A percentile compares a stretch with the other conserved stretches of the same genome.
Evolutionary conservation across 192 early-diverging fungal species (phyloP).

Genomic region (Linnemannia hyalina): DNA sequence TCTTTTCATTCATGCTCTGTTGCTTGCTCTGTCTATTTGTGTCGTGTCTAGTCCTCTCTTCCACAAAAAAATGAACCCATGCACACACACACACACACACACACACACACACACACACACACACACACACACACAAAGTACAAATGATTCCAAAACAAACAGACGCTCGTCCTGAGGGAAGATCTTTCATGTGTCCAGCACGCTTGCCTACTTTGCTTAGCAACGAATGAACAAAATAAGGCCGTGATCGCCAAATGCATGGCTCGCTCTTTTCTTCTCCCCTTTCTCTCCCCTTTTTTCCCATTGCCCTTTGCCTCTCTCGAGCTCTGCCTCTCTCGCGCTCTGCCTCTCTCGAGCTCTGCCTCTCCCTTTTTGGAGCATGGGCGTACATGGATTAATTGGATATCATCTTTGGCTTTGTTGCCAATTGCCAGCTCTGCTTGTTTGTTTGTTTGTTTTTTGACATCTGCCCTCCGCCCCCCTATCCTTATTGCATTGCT

Average conservation of each 20-base stretch:
- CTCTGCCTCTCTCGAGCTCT: background rate
- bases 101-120: too few species aligned
- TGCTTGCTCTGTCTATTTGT: background rate
- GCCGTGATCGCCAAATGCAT: background rate
- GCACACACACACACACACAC: background rate
- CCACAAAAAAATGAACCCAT: background rate
- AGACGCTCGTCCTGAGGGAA: too few species aligned
- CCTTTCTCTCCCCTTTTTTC: background rate
- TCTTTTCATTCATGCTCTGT: background rate
- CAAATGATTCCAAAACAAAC: too few species aligned
- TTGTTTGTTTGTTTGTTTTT: background rate
- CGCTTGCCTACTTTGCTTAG: background rate
- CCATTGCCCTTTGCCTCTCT: background rate
- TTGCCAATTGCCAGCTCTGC: background rate
- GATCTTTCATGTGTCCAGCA: too few species aligned
- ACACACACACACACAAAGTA: too few species aligned
- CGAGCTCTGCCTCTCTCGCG: background rate
- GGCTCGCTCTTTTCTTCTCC: background rate
- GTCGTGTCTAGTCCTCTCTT: background rate
- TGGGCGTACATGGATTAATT: background rate
- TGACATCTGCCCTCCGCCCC: too few species aligned
- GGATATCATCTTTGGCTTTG: background rate
- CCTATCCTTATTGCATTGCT: too few species aligned
- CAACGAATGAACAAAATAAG: background rate
- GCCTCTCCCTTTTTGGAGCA: background rate